phyloP scores from a whole-genome alignment of 2,329 filamentous ascomycete species.

The Chaetoscypha palmicola region DNA sequence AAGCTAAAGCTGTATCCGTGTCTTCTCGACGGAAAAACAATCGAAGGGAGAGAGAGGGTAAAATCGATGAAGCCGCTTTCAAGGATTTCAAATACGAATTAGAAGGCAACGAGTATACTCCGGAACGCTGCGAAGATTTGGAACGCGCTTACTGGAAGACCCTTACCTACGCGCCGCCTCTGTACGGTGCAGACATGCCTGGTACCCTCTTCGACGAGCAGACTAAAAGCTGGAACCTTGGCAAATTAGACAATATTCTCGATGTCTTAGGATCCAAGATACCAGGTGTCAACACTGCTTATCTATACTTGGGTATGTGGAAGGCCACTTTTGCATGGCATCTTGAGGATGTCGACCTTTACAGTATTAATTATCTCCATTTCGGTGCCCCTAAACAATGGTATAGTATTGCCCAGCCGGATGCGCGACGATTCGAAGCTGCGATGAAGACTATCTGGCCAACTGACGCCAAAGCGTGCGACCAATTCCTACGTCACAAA shows the following conservation, averaged over 20 bases:
- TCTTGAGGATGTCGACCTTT: constrained; percentile 94
- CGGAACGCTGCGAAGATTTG: constrained; percentile 87
- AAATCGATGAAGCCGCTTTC: constrained; percentile 85
- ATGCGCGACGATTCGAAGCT: constrained; percentile 84
- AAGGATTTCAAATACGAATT: constrained; percentile 86
- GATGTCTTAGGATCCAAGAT: constrained; percentile 94
- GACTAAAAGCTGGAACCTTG: constrained; percentile 84
- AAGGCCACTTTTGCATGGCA: constrained; percentile 99
- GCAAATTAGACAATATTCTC: constrained; percentile 85
- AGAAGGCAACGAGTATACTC: constrained; percentile 77
- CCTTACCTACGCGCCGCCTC: constrained; percentile 84
- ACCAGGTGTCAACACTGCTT: constrained; percentile 95
- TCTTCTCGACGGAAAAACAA: constrained; percentile 85
- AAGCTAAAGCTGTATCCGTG: constrained; percentile 58
- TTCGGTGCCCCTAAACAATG: constrained; percentile 98
- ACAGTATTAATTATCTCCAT: constrained; percentile 99
- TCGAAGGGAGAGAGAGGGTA: constrained; percentile 67
- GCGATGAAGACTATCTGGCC: constrained; percentile 97
- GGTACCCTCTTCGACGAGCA: constrained; percentile 88
- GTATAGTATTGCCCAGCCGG: constrained; percentile 97
- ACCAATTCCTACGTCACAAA: constrained; percentile 95
- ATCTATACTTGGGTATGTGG: constrained; percentile 98
- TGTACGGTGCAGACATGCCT: constrained; percentile 95
- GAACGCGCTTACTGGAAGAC: constrained; percentile 97
- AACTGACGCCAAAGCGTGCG: constrained; percentile 87